Conservation (phyloP, 352 stramenopile species). For the Globisporangium ultimum region DNA sequence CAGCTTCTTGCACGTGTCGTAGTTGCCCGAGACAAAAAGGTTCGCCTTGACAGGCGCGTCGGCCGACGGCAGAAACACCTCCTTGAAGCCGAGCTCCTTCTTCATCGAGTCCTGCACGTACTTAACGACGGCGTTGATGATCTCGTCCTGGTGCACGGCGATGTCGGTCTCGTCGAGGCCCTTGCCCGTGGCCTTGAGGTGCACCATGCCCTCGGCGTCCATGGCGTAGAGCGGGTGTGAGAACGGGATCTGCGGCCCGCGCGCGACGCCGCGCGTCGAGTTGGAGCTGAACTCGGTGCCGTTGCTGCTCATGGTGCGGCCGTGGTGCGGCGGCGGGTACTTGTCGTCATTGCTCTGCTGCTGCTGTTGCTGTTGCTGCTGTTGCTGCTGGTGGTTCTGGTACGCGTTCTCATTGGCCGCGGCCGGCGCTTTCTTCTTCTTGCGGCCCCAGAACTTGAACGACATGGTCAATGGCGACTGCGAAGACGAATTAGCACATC, state of each 20-base stretch:
- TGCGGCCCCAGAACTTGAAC: slow-evolving; percentile 74
- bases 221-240: slow-evolving; percentile 80
- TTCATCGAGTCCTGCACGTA: slow-evolving; percentile 87
- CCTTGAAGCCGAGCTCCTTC: slow-evolving; percentile 69
- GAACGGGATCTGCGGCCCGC: slow-evolving; percentile 46
- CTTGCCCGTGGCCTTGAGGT: slow-evolving; percentile 82
- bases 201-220: slow-evolving; percentile 81
- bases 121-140: slow-evolving; percentile 83
- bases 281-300: slow-evolving; percentile 17
- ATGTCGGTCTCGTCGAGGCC: slow-evolving; percentile 79
- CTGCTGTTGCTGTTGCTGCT: not conserved
- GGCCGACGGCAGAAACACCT: slow-evolving; percentile 67
- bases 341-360: slow-evolving; percentile 30
- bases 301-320: slow-evolving; percentile 43
- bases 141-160: slow-evolving; percentile 85
- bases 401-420: slow-evolving; percentile 14
- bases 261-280: slow-evolving; percentile 3
- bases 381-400: slow-evolving; percentile 1
- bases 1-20: slow-evolving; percentile 74
- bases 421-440: slow-evolving; percentile 52
- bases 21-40: slow-evolving; percentile 82
- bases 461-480: no score
- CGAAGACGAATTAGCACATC: not conserved
- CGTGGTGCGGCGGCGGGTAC: slow-evolving; percentile 41
- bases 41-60: slow-evolving; percentile 80